Base-by-base conservation (phyloP, 2,329 filamentous ascomycete genomes). In the Stachybotrys chartarum region DNA sequence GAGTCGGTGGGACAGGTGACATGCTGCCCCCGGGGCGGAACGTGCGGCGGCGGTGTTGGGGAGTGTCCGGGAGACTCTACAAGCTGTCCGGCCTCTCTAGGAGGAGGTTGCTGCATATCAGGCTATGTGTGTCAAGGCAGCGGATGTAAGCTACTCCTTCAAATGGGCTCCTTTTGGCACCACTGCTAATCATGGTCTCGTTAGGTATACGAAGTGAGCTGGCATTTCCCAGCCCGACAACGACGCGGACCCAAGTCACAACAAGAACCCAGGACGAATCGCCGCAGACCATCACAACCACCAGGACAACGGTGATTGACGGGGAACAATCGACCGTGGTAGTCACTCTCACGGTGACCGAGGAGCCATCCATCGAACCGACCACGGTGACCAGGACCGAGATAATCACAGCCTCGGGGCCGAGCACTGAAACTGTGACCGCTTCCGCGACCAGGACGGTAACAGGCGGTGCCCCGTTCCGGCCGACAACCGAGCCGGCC, bases 61-160 rank as follows among this genome's bases (percentile, higher is more conserved):
- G 66, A 66, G n/a, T 92, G 89, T 60, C 75, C 77, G 3, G 72
- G 75, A 5, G 85, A 80, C 46, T 84, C 87, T 57, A 80, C 81
- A 11, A 81, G 82, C 51, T 93, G 89, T 66, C 76, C 84, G 0
- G 76, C 81, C 7, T 78, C 79, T 39, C 68, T 85, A 0, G 88
- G 88, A 3, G 88, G 88, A 14, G 89, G 88, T 3, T 93, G 89
- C 65, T 93, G 89, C 66, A 83, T 91, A 11, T 76, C 84, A 0
- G 87, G 87, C 5, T 91, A 83, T 64, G 75, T 81, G 1, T 93
- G 89, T 63, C 76, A 82, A 56, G 85, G 85, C 17, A 74, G 85
- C 55, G 89, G 88, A 30, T 93, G 89, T 85, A 73, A 79, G 77
- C 80, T 57, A 24, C 24, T 24, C 24, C 24, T 24, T 31, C 42